These are phyloP conservation scores for Parachlorella kessleri DNA, from an alignment of 139 green algal genomes.

Conservation along the genomic window DNA sequence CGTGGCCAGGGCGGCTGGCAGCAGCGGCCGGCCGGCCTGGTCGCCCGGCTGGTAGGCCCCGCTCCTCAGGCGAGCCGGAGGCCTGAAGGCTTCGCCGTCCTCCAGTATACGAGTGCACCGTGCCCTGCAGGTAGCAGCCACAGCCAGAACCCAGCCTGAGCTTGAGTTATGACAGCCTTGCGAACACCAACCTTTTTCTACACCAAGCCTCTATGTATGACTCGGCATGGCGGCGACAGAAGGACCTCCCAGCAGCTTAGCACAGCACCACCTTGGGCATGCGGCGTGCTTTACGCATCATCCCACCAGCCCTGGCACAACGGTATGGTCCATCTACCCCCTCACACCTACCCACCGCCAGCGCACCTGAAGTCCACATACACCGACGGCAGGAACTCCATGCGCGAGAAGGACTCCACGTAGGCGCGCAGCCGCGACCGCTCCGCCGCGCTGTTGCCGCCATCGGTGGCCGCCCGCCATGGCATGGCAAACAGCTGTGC, in stretches of 20 bases:
- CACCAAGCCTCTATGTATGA: no score
- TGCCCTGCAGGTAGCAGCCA: conserved; percentile 27
- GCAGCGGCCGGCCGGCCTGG: conserved; percentile 35
- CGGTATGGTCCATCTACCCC: neutral
- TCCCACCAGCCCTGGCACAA: neutral
- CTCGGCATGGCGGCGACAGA: no score
- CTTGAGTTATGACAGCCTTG: no score
- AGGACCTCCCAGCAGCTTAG: no score
- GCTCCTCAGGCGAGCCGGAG: conserved; percentile 27
- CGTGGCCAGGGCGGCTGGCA: conserved; percentile 54
- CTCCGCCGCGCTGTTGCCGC: neutral
- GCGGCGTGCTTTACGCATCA: no score
- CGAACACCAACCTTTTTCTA: no score
- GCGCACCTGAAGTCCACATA: conserved; percentile 57
- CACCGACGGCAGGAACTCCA: conserved; percentile 69
- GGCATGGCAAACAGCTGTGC: conserved; percentile 28
- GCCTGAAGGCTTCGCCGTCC: conserved; percentile 58
- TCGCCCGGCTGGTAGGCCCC: conserved; percentile 14
- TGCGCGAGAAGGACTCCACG: conserved; percentile 55
- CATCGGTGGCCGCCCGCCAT: conserved; percentile 1
- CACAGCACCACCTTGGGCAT: no score
- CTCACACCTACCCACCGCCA: neutral
- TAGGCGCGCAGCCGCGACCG: conserved; percentile 39
- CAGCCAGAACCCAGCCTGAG: no score
- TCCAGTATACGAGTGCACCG: conserved; percentile 57